Conservation (phyloP, 2,329 filamentous ascomycete genomes). For the Lomentospora prolificans region DNA sequence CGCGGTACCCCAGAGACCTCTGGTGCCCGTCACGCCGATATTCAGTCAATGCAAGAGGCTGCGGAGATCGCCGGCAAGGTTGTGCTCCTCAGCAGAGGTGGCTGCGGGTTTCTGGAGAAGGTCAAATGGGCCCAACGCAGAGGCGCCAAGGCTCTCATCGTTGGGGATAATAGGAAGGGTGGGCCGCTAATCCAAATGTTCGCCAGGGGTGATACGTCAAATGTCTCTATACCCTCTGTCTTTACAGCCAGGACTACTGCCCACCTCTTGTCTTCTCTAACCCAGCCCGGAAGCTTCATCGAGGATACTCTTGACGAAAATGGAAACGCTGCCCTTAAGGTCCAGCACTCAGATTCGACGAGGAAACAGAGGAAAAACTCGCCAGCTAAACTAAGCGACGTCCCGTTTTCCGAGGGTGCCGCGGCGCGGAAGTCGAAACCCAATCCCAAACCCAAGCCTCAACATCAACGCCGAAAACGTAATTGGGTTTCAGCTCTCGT, state of each 20-base stretch:
- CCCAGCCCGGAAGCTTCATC: conserved; percentile 58
- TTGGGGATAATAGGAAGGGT: conserved; percentile 85
- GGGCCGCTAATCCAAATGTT: conserved; percentile 95
- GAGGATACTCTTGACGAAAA: conserved; percentile 52
- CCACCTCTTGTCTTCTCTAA: conserved; percentile 79
- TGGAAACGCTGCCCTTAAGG: conserved; percentile 44
- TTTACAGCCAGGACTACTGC: conserved; percentile 95
- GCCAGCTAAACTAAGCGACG: not conserved
- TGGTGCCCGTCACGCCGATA: conserved; percentile 66
- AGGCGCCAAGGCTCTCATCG: conserved; percentile 81
- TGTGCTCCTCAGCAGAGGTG: conserved; percentile 81
- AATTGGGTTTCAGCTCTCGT: conserved; percentile 3
- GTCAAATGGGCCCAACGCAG: conserved; percentile 93
- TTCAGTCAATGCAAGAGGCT: conserved; percentile 81
- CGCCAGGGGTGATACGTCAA: conserved; percentile 90
- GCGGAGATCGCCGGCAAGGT: conserved; percentile 92
- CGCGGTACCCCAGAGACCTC: conserved; percentile 27
- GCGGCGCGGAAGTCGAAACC: not conserved
- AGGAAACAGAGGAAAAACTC: not conserved
- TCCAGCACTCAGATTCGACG: conserved; percentile 34
- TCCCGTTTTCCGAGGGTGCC: not conserved
- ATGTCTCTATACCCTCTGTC: conserved; percentile 84
- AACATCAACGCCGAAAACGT: not conserved
- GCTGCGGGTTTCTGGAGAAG: conserved; percentile 94
- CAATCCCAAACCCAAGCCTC: not conserved